Base-by-base conservation (phyloP, 257 asterid genomes). In the Nicotiana noctiflora region DNA sequence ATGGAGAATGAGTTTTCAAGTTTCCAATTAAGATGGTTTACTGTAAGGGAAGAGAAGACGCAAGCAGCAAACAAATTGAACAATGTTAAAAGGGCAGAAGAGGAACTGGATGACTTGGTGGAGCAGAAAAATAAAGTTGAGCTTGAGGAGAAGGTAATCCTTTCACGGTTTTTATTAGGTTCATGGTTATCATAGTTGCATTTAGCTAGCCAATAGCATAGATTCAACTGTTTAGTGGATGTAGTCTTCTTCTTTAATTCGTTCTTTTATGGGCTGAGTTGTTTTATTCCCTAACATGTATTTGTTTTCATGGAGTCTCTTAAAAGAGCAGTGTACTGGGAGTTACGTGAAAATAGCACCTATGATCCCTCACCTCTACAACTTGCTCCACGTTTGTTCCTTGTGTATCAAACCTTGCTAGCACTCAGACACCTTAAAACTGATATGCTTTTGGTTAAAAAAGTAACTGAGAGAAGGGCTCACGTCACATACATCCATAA, bases 141-240 rank as follows among this genome's bases (percentile, higher is more conserved):
- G 85, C 90, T 96, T 84, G 97, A 94, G 81, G 90, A 89, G 89
- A 94, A 92, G 98, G 99, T 96, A 85, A 88, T 56, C 75, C 15
- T 79, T 72, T 72, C 40, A 14, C 32, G 7, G 23, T 46, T 46
- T 46, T 49, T 13, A 23, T 67, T 70, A 21, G 14, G 37, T 72
- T 51, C 37, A 70, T 46, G 37, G 49, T 72, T 68, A 21, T 72
- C 77, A 21, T 70, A 70, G 59, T 72, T 72, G 40, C 44, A 23
- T 72, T 49, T 49, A 23, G 61, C 61, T 72, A 72, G 37, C 61
- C 40, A 70, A 49, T 49, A 3, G 15, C 78, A 49, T 14, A 14
- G 40, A 21, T 72, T 72, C 78, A 49, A 21, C 25, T 46, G 60
- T 49, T 46, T 13, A 72, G 15, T 19, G 77, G 32, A 44, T 70